Percentiles rank a stretch among this genome's conserved stretches.
Conservation (phyloP, 1,139 yeast species). For the Hemisphaericaspora xylofermentans region DNA sequence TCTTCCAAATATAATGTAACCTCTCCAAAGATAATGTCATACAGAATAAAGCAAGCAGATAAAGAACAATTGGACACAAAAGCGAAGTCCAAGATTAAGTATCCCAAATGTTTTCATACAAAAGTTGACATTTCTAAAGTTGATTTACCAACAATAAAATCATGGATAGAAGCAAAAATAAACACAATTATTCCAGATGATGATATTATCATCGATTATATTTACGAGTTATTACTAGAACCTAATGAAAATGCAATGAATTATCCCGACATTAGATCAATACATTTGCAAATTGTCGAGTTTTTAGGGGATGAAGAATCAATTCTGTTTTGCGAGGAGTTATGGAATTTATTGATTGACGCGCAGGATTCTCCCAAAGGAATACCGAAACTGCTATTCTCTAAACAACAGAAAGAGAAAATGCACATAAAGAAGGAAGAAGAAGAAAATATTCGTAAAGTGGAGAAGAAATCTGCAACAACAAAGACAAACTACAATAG, state of each 20-base stretch:
- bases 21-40: no score
- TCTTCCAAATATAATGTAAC: no score
- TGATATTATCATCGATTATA: constrained; percentile 44
- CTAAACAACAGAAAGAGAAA: constrained; percentile 9
- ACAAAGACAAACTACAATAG: constrained; percentile 28
- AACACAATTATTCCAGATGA: constrained; percentile 43
- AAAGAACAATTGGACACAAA: constrained; percentile 14
- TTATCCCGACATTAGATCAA: constrained; percentile 32
- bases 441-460: no score
- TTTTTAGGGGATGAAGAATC: constrained; percentile 41
- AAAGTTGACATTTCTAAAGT: constrained; percentile 34
- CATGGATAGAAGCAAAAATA: constrained; percentile 35
- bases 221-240: constrained; percentile 31
- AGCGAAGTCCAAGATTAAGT: constrained; percentile 15
- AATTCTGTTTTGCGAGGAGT: constrained; percentile 29
- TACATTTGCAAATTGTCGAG: constrained; percentile 38
- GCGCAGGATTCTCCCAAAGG: constrained; percentile 44
- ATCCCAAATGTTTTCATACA: constrained; percentile 28
- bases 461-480: constrained; percentile 1
- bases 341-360: constrained; percentile 41
- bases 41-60: constrained; percentile 18
- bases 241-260: not conserved
- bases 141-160: constrained; percentile 30
- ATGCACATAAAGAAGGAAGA: constrained; percentile 2
- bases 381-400: constrained; percentile 33